These are phyloP conservation scores for Neurospora sp. DNA, from an alignment of 495 filamentous ascomycete species.

Conservation along the genomic window DNA sequence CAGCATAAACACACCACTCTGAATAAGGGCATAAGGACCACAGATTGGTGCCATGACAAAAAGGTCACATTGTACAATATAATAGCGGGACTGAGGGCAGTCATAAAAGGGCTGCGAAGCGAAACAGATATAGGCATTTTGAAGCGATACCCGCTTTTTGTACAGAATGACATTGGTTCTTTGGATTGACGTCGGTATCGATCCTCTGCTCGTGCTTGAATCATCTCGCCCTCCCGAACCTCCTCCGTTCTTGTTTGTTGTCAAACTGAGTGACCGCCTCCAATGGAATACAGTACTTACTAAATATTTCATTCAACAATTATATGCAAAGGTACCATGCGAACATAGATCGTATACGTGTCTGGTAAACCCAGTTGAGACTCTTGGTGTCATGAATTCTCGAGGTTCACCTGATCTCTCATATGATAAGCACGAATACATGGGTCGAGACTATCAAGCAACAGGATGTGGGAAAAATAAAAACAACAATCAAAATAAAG, in stretches of 20 bases:
- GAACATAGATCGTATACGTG: not conserved
- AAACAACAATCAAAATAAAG: not conserved
- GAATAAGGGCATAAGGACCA: conserved; percentile 1
- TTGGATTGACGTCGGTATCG: not conserved
- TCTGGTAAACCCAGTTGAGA: not conserved
- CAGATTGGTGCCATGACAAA: not conserved
- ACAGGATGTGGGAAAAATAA: not conserved
- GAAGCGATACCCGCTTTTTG: not conserved
- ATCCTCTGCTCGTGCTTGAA: not conserved
- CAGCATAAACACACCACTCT: conserved; percentile 18
- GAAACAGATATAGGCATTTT: not conserved
- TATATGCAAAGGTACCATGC: not conserved
- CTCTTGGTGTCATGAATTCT: not conserved
- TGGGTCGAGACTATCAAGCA: not conserved
- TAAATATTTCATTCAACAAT: not conserved
- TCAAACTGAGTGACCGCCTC: not conserved
- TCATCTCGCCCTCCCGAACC: not conserved
- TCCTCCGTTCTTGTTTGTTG: not conserved
- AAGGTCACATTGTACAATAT: not conserved
- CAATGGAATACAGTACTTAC: not conserved
- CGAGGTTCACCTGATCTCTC: not conserved
- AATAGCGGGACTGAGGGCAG: not conserved
- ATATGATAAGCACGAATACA: not conserved
- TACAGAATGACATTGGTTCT: not conserved
- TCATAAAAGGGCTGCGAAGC: not conserved